Conservation (phyloP, 2,329 filamentous ascomycete species). For the Pseudocercospora vitis region DNA sequence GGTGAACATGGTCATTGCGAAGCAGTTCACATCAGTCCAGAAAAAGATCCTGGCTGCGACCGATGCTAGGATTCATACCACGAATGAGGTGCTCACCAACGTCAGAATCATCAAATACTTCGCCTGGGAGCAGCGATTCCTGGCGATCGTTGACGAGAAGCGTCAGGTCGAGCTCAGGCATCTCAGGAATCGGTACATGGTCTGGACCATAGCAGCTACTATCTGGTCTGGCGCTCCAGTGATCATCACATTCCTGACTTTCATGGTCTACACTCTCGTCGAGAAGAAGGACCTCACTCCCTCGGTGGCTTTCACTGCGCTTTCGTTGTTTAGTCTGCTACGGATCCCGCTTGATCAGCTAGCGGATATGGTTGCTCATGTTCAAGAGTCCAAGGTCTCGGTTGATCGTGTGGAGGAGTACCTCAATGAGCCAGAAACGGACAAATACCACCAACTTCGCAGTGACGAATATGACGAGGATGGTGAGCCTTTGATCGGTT, state of each 20-base stretch:
- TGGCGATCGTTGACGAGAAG: slow-evolving; percentile 84
- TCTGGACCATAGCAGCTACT: slow-evolving; percentile 89
- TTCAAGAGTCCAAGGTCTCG: slow-evolving; percentile 95
- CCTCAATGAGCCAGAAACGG: slow-evolving; percentile 87
- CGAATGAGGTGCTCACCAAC: slow-evolving; percentile 95
- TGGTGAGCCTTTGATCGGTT: slow-evolving; percentile 75
- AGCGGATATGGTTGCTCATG: slow-evolving; percentile 97
- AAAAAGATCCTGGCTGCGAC: slow-evolving; percentile 90
- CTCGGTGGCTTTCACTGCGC: slow-evolving; percentile 90
- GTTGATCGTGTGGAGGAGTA: slow-evolving; percentile 96
- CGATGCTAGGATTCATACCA: slow-evolving; percentile 92
- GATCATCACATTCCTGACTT: slow-evolving; percentile 93
- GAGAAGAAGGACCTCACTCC: slow-evolving; percentile 88
- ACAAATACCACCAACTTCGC: slow-evolving; percentile 85
- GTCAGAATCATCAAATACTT: slow-evolving; percentile 99
- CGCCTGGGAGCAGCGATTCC: slow-evolving; percentile 93
- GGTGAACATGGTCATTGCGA: slow-evolving; percentile 84
- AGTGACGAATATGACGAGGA: slow-evolving; percentile 67
- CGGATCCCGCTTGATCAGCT: slow-evolving; percentile 92
- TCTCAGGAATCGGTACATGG: slow-evolving; percentile 77
- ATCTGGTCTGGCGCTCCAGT: slow-evolving; percentile 96
- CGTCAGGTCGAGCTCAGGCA: slow-evolving; percentile 74
- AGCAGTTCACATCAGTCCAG: slow-evolving; percentile 80
- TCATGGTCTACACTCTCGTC: slow-evolving; percentile 86
- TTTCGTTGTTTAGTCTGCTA: slow-evolving; percentile 92